Conservation (phyloP, 73 alveolate genomes). For the Blepharisma stoltei region DNA sequence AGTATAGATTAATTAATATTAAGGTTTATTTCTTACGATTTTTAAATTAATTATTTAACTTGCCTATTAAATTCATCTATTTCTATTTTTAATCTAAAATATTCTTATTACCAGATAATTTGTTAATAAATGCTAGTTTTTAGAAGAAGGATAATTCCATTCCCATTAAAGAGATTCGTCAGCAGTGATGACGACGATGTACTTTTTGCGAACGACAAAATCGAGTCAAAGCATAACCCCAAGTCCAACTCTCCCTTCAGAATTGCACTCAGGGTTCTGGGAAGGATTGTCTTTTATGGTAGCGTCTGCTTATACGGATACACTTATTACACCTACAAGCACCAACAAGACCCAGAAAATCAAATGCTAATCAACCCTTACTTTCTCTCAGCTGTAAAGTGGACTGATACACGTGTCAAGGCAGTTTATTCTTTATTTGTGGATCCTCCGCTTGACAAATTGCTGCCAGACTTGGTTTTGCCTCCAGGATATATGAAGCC, state of each 20-base stretch:
- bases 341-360: neutral
- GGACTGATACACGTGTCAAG: neutral
- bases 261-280: neutral
- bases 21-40: too few species aligned
- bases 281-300: neutral
- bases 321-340: conserved; percentile 14
- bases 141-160: too few species aligned
- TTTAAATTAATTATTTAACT: too few species aligned
- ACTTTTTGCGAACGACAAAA: neutral
- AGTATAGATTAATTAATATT: too few species aligned
- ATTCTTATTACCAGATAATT: too few species aligned
- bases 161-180: too few species aligned
- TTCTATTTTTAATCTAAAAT: too few species aligned
- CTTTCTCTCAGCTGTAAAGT: neutral
- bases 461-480: conserved; percentile 67
- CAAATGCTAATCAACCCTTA: neutral
- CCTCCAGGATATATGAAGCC: conserved; percentile 78
- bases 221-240: conserved; percentile 9
- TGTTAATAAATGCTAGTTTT: too few species aligned
- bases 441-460: conserved; percentile 76
- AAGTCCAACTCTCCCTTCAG: conserved; percentile 28
- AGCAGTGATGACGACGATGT: neutral
- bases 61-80: too few species aligned
- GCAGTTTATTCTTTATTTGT: neutral
- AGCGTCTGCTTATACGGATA: neutral